These are phyloP conservation scores for Rhizopogon sp. DNA, from an alignment of 768 basidiomycete genomes.

Conservation along the genomic window DNA sequence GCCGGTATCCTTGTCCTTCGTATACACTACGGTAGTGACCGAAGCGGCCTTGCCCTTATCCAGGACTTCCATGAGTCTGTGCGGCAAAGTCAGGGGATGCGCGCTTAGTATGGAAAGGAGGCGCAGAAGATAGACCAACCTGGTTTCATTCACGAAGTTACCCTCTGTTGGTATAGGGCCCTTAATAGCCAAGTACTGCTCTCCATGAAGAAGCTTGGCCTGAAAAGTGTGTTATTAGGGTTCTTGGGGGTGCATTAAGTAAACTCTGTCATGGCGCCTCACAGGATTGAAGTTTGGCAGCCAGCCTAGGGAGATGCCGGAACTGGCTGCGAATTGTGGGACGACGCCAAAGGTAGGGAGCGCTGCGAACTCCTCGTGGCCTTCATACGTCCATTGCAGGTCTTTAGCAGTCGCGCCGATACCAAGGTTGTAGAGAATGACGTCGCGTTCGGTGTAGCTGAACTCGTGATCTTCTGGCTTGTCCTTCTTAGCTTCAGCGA, in stretches of 20 bases:
- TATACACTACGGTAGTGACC: slow-evolving; percentile 74
- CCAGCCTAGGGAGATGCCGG: slow-evolving; percentile 71
- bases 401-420: slow-evolving; percentile 92
- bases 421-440: slow-evolving; percentile 93
- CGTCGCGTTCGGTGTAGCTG: slow-evolving; percentile 82
- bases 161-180: slow-evolving; percentile 83
- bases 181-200: slow-evolving; percentile 90
- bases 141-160: slow-evolving; percentile 67
- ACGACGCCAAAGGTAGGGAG: slow-evolving; percentile 95
- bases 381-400: slow-evolving; percentile 88
- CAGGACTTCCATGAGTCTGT: slow-evolving; percentile 70
- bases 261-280: slow-evolving; percentile 19
- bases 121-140: slow-evolving; percentile 35
- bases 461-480: slow-evolving; percentile 53
- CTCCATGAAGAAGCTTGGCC: slow-evolving; percentile 97
- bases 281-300: slow-evolving; percentile 95
- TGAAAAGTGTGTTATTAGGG: slow-evolving; percentile 19
- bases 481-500: slow-evolving; percentile 74
- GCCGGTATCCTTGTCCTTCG: slow-evolving; percentile 74
- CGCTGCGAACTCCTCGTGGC: slow-evolving; percentile 77
- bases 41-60: slow-evolving; percentile 95
- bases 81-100: background rate
- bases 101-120: background rate
- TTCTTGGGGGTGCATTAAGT: background rate
- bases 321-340: slow-evolving; percentile 79